phyloP scores from a whole-genome alignment of 805 yeast genomes.

The Spencermartinsiella europaea region DNA sequence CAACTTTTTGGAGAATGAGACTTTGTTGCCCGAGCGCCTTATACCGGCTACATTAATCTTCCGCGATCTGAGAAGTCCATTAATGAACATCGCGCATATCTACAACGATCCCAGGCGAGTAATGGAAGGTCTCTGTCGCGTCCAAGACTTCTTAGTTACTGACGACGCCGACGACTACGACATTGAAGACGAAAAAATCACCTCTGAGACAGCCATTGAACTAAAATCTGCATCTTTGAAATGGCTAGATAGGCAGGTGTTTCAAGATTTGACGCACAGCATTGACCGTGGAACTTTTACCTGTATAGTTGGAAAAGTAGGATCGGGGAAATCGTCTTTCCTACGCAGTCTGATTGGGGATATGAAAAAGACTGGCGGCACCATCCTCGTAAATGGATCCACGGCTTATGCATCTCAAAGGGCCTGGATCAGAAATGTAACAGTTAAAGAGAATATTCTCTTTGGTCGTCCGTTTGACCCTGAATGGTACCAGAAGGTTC shows the following conservation, averaged over 20 bases:
- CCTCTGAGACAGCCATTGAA: slow-evolving; percentile 33
- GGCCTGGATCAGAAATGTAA: slow-evolving; percentile 89
- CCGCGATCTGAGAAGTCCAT: slow-evolving; percentile 42
- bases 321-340: slow-evolving; percentile 76
- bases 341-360: slow-evolving; percentile 73
- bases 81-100: slow-evolving; percentile 44
- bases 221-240: slow-evolving; percentile 12
- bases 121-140: slow-evolving; percentile 39
- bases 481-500: slow-evolving; percentile 68
- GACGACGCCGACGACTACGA: slow-evolving; percentile 42
- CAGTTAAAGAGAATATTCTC: slow-evolving; percentile 78
- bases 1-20: slow-evolving; percentile 44
- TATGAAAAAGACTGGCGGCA: slow-evolving; percentile 63
- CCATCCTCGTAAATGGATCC: slow-evolving; percentile 57
- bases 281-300: slow-evolving; percentile 34
- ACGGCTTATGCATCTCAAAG: slow-evolving; percentile 79
- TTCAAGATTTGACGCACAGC: slow-evolving; percentile 32
- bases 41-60: slow-evolving; percentile 53
- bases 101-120: slow-evolving; percentile 31
- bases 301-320: slow-evolving; percentile 81
- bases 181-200: slow-evolving; percentile 5
- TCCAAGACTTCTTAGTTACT: slow-evolving; percentile 40
- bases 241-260: slow-evolving; percentile 45
- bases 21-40: slow-evolving; percentile 82
- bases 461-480: slow-evolving; percentile 83